Conservation (phyloP, 352 stramenopile species). For the Phytopythium oedochilum region DNA sequence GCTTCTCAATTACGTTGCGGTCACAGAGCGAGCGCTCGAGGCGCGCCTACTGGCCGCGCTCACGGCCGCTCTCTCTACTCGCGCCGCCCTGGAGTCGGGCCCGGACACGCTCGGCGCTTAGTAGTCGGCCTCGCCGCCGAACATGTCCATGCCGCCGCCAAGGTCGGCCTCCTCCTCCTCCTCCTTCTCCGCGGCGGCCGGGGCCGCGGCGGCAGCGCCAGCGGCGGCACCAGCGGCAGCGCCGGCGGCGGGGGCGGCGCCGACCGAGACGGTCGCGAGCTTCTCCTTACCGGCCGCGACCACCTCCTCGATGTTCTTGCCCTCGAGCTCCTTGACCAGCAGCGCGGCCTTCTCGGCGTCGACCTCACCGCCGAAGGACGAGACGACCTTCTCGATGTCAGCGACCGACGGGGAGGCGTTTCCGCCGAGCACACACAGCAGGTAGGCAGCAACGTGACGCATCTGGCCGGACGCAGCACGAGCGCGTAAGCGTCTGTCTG, state of each 20-base stretch:
- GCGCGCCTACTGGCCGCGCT: slow-evolving; percentile 15
- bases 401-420: slow-evolving; percentile 70
- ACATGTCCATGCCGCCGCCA: slow-evolving; percentile 84
- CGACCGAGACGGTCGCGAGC: slow-evolving; percentile 76
- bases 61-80: slow-evolving; percentile 1
- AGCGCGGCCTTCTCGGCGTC: slow-evolving; percentile 75
- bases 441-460: slow-evolving; percentile 91
- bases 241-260: slow-evolving; percentile 35
- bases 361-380: slow-evolving; percentile 76
- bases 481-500: too few species aligned
- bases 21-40: slow-evolving; percentile 15
- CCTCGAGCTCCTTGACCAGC: slow-evolving; percentile 85
- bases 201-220: slow-evolving; percentile 28
- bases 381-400: slow-evolving; percentile 84
- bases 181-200: slow-evolving; percentile 50
- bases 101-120: slow-evolving; percentile 28
- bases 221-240: slow-evolving; percentile 28
- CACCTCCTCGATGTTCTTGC: slow-evolving; percentile 87
- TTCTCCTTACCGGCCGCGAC: slow-evolving; percentile 82
- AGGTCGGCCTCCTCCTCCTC: slow-evolving; percentile 82
- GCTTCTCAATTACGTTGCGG: slow-evolving; percentile 45
- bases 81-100: neutral
- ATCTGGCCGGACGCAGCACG: slow-evolving; percentile 65
- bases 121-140: slow-evolving; percentile 78
- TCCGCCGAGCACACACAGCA: slow-evolving; percentile 84